Conservation (phyloP, 2,329 filamentous ascomycete species). For the Colletotrichum tropicicola region DNA sequence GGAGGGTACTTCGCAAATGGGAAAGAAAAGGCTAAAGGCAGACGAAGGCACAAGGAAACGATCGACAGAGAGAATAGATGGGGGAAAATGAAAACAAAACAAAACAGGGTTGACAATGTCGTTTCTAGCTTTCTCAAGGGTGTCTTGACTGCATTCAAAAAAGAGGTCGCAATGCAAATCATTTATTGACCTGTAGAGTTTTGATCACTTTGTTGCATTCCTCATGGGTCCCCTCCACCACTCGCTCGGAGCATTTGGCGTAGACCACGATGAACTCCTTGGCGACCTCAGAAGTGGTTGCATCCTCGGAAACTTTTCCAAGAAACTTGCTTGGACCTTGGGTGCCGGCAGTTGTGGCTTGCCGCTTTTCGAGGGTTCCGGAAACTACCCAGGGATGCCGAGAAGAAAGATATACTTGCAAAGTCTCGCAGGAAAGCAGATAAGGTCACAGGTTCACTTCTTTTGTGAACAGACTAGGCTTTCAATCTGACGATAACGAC, state of each 20-base stretch:
- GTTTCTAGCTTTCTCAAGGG: too few relatives aligned
- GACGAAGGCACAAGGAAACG: background rate
- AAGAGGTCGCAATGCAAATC: background rate
- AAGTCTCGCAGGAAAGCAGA: background rate
- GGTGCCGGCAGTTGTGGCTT: background rate
- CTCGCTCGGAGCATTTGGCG: background rate
- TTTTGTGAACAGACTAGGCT: background rate
- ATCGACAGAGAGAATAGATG: too few relatives aligned
- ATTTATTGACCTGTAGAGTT: background rate
- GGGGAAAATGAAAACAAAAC: too few relatives aligned
- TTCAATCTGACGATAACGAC: background rate
- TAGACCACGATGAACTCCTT: background rate
- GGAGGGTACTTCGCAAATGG: too few relatives aligned
- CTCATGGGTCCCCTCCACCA: too few relatives aligned
- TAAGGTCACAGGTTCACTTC: slow-evolving; percentile 9
- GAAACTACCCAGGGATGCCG: background rate
- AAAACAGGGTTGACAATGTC: too few relatives aligned
- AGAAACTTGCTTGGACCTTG: slow-evolving; percentile 4
- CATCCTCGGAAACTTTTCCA: background rate
- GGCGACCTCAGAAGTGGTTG: background rate
- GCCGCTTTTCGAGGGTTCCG: slow-evolving; percentile 2
- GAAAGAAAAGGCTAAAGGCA: too few relatives aligned
- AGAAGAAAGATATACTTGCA: background rate
- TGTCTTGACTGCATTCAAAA: too few relatives aligned
- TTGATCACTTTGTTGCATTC: too few relatives aligned